Percentiles rank a stretch among this genome's conserved stretches.
These are phyloP conservation scores for Collybiopsis luxurians DNA, from an alignment of 768 basidiomycete genomes.

Conservation along the genomic window DNA sequence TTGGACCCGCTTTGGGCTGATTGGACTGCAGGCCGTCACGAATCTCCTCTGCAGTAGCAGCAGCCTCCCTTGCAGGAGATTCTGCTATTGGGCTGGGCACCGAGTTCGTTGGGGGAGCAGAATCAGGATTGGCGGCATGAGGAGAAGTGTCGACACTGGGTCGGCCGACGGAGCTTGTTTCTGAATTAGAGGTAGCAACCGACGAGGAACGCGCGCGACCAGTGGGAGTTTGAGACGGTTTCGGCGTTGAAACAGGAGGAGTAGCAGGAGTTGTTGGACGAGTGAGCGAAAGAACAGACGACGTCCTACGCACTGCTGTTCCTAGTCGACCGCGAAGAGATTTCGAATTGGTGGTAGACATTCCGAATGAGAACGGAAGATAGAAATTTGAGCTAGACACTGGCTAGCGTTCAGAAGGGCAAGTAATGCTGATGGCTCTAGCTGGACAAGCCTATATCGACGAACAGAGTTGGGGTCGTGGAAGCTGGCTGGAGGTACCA, in stretches of 20 bases:
- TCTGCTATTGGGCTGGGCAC: slow-evolving; percentile 60
- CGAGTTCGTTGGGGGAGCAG: background rate
- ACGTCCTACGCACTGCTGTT: slow-evolving; percentile 5
- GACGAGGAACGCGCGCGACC: background rate
- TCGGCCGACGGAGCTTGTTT: background rate
- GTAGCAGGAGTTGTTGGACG: background rate
- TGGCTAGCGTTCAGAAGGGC: background rate
- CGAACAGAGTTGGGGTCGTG: background rate
- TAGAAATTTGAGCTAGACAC: background rate
- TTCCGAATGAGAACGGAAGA: background rate
- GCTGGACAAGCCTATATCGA: no score
- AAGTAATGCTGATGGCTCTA: no score
- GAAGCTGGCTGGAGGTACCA: background rate
- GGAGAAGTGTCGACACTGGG: slow-evolving; percentile 2
- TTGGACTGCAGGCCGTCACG: background rate
- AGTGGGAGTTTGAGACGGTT: background rate
- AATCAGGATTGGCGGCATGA: background rate
- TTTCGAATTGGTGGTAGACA: background rate
- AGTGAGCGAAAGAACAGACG: background rate
- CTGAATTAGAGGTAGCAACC: background rate
- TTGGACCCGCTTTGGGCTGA: slow-evolving; percentile 30
- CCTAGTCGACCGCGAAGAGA: background rate
- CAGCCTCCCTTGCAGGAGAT: slow-evolving; percentile 22
- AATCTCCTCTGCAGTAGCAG: slow-evolving; percentile 11
- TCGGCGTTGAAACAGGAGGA: background rate